phyloP scores from a whole-genome alignment of 345 rosid species.

The Hypericum androsaemum region DNA sequence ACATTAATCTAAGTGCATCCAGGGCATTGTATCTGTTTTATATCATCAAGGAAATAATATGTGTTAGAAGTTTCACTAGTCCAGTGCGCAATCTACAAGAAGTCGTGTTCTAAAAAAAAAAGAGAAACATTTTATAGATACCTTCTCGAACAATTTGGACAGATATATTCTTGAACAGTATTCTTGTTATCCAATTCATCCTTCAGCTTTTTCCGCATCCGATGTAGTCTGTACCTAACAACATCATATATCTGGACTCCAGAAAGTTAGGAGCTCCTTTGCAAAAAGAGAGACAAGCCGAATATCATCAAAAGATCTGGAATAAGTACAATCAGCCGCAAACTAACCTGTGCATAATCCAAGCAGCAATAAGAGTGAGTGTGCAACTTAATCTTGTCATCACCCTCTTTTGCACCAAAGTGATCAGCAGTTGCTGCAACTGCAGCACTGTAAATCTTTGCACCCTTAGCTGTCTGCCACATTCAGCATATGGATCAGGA shows the following conservation, averaged over 20 bases:
- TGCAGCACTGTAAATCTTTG: constrained; percentile 67
- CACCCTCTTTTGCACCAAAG: constrained; percentile 46
- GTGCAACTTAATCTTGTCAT: constrained; percentile 75
- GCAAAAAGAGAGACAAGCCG: constrained; percentile 9
- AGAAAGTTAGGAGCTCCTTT: constrained; percentile 14
- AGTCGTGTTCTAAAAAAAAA: neutral
- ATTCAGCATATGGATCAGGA: neutral
- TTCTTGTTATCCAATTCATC: constrained; percentile 83
- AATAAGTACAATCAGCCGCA: constrained; percentile 3
- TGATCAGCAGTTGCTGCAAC: constrained; percentile 62
- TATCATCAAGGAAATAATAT: constrained; percentile 2
- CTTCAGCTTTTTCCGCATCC: constrained; percentile 64
- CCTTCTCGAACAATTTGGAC: constrained; percentile 86
- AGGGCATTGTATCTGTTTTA: constrained; percentile 67
- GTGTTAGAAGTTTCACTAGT: constrained; percentile 1
- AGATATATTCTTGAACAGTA: constrained; percentile 79
- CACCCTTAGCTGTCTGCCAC: constrained; percentile 76
- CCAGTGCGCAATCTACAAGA: neutral
- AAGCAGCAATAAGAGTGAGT: constrained; percentile 87
- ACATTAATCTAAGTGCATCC: constrained; percentile 66
- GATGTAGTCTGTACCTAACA: constrained; percentile 61
- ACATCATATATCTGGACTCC: constrained; percentile 66
- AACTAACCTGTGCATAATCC: constrained; percentile 69
- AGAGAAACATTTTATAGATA: constrained; percentile 17
- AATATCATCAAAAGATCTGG: neutral